Conservation (phyloP, 805 yeast genomes). For the Lipomyces kockii region DNA sequence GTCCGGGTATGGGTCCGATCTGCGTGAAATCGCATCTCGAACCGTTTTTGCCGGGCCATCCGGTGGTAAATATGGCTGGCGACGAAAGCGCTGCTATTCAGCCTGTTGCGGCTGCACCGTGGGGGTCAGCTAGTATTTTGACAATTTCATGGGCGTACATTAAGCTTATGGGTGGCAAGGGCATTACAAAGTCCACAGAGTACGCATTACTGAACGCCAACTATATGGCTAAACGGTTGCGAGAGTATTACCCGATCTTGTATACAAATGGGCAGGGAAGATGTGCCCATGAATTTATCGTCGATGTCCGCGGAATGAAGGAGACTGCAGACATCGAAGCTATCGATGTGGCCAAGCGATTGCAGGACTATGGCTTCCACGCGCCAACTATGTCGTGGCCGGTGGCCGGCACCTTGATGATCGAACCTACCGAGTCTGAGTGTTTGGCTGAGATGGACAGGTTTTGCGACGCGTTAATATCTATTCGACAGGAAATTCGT, state of each 20-base stretch:
- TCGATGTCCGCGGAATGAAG: conserved; percentile 87
- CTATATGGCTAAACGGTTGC: conserved; percentile 84
- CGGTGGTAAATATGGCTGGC: conserved; percentile 58
- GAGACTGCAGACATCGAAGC: conserved; percentile 79
- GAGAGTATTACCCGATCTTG: conserved; percentile 71
- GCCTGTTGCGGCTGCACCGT: conserved; percentile 91
- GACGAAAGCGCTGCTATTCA: conserved; percentile 55
- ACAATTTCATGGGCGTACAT: conserved; percentile 95
- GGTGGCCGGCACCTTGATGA: conserved; percentile 95
- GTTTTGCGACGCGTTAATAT: conserved; percentile 82
- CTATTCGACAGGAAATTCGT: conserved; percentile 81
- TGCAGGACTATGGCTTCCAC: conserved; percentile 98
- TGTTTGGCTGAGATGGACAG: conserved; percentile 85
- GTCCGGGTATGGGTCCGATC: conserved; percentile 98
- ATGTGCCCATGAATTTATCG: conserved; percentile 96
- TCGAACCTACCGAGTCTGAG: conserved; percentile 98
- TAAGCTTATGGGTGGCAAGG: conserved; percentile 87
- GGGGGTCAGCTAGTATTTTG: conserved; percentile 90
- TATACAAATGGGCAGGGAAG: conserved; percentile 70
- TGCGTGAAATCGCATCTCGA: conserved; percentile 83
- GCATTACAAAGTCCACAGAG: conserved; percentile 83
- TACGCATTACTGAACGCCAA: conserved; percentile 94
- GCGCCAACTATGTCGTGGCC: conserved; percentile 99
- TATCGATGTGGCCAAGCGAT: conserved; percentile 92
- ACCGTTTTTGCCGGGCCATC: conserved; percentile 83